Conservation (phyloP, 2,329 filamentous ascomycete genomes). For the Fusarium nematophilum region DNA sequence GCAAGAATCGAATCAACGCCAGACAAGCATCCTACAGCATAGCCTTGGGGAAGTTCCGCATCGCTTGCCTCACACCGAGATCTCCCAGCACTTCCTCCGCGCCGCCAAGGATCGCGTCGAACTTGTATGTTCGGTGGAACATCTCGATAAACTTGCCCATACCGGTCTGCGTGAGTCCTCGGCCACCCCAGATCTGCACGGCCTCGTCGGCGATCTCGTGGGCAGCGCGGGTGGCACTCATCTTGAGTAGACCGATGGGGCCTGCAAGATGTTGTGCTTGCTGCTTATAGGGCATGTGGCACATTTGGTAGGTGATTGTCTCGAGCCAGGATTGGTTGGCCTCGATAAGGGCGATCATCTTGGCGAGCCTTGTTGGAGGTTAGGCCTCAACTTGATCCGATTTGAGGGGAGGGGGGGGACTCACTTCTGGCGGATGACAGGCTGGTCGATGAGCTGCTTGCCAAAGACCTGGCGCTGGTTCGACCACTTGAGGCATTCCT, state of each 20-base stretch:
- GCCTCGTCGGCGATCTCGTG: constrained; percentile 88
- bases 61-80: constrained; percentile 83
- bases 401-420: constrained; percentile 21
- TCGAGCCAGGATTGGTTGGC: constrained; percentile 89
- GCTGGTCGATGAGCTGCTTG: constrained; percentile 84
- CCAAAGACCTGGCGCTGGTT: constrained; percentile 88
- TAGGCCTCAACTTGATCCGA: neutral
- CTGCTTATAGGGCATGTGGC: constrained; percentile 81
- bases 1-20: neutral
- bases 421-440: constrained; percentile 83
- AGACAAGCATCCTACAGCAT: constrained; percentile 68
- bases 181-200: constrained; percentile 87
- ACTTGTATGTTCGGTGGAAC: constrained; percentile 88
- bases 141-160: constrained; percentile 88
- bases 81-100: constrained; percentile 87
- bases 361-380: constrained; percentile 69
- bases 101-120: constrained; percentile 80
- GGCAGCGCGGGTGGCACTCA: constrained; percentile 78
- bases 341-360: constrained; percentile 86
- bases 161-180: constrained; percentile 81
- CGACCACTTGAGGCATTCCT: constrained; percentile 89
- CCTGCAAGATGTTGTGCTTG: constrained; percentile 81
- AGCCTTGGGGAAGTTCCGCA: constrained; percentile 86
- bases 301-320: constrained; percentile 88
- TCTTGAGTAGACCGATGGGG: constrained; percentile 85